A percentile compares a stretch with the other conserved stretches of the same genome.
Conservation (phyloP, 129 eudicot genomes). For the Lonicera japonica region DNA sequence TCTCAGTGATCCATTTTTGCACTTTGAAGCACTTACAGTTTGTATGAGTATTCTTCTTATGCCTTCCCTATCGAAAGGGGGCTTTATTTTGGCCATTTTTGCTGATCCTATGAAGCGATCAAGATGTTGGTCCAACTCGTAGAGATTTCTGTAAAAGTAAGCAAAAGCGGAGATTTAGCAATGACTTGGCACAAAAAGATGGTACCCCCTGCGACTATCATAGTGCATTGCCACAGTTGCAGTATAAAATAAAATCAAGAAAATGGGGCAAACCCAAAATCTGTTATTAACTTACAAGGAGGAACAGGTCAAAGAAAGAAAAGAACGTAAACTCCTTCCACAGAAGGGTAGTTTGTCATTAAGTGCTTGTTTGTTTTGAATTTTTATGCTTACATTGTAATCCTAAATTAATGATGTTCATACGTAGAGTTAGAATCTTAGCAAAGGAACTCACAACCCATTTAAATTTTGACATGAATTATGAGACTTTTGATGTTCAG, state of each 20-base stretch:
- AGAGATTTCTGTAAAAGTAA: slow-evolving; percentile 37
- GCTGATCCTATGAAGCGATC: slow-evolving; percentile 78
- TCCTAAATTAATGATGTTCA: no score
- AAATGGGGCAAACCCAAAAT: not conserved
- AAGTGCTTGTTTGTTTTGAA: no score
- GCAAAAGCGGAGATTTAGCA: not conserved
- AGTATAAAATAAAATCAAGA: no score
- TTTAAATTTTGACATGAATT: no score
- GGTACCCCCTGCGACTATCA: not conserved
- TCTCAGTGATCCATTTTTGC: slow-evolving; percentile 69
- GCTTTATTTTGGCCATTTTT: slow-evolving; percentile 59
- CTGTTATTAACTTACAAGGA: no score
- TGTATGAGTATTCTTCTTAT: slow-evolving; percentile 65
- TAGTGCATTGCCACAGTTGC: not conserved
- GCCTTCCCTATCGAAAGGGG: slow-evolving; percentile 67
- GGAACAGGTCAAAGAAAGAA: no score
- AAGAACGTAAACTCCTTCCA: no score
- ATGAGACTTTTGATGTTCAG: no score
- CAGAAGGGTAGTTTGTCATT: no score
- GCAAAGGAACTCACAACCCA: no score
- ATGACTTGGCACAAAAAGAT: not conserved
- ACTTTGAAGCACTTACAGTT: slow-evolving; percentile 77
- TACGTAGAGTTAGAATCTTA: no score
- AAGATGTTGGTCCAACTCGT: slow-evolving; percentile 89
- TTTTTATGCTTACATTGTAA: no score